These are phyloP conservation scores for Coemansia sp. DNA, from an alignment of 192 early-diverging fungal genomes.

Conservation along the genomic window DNA sequence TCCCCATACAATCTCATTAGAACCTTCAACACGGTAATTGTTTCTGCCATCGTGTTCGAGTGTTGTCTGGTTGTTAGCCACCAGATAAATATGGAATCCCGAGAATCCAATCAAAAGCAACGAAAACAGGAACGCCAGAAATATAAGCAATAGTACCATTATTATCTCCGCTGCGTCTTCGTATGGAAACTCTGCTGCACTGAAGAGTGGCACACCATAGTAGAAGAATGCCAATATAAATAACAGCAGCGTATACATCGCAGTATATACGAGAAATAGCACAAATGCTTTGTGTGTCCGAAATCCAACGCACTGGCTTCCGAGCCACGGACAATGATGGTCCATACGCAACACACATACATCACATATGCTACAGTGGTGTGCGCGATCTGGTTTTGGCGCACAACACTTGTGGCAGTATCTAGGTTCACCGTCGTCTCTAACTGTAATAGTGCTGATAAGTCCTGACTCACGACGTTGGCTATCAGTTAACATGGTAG, in stretches of 20 bases:
- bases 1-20: background rate
- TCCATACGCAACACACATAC: constrained; percentile 76
- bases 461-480: constrained; percentile 37
- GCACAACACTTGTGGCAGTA: constrained; percentile 58
- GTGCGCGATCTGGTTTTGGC: constrained; percentile 76
- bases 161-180: constrained; percentile 2
- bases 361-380: constrained; percentile 77
- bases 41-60: constrained; percentile 38
- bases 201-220: constrained; percentile 17
- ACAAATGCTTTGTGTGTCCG: constrained; percentile 74
- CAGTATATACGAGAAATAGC: constrained; percentile 56
- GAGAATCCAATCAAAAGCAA: constrained; percentile 30
- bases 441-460: constrained; percentile 43
- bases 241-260: constrained; percentile 25
- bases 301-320: constrained; percentile 74
- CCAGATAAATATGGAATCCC: constrained; percentile 44
- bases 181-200: background rate
- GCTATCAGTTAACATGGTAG: constrained; percentile 22
- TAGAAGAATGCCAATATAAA: constrained; percentile 18
- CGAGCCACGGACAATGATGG: constrained; percentile 79
- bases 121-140: constrained; percentile 29
- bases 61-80: constrained; percentile 43
- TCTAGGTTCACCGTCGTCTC: constrained; percentile 46
- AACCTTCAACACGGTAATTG: constrained; percentile 1
- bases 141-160: constrained; percentile 23